Evolutionary conservation across 805 yeast species (phyloP).

Genomic region (Saccharomyces kudriavzevii): DNA sequence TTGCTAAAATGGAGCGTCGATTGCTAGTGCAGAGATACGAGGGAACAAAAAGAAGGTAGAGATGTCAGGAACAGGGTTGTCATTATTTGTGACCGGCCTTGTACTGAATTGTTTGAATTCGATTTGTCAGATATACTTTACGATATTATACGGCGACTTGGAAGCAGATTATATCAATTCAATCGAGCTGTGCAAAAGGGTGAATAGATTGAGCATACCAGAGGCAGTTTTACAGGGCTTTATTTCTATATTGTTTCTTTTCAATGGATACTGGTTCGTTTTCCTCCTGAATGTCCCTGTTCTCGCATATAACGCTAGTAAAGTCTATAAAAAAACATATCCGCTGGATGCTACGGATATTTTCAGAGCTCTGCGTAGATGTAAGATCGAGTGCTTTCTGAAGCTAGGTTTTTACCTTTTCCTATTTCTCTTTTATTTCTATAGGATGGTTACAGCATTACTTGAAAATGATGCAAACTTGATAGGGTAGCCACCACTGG

Average conservation of each 20-base stretch:
- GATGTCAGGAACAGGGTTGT: slow-evolving; percentile 11
- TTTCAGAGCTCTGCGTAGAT: slow-evolving; percentile 85
- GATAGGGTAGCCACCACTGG: neutral
- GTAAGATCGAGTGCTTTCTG: slow-evolving; percentile 84
- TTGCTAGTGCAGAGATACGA: neutral
- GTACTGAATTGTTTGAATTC: slow-evolving; percentile 78
- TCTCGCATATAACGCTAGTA: slow-evolving; percentile 74
- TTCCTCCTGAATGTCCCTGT: slow-evolving; percentile 78
- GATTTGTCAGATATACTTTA: slow-evolving; percentile 88
- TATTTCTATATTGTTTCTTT: slow-evolving; percentile 58
- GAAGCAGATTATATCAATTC: slow-evolving; percentile 97
- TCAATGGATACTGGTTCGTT: slow-evolving; percentile 89
- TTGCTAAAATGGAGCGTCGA: neutral
- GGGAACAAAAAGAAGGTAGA: neutral
- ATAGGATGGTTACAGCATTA: slow-evolving; percentile 87
- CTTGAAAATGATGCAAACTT: slow-evolving; percentile 36
- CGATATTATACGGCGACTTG: slow-evolving; percentile 89
- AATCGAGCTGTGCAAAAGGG: slow-evolving; percentile 86
- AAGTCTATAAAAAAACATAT: slow-evolving; percentile 71
- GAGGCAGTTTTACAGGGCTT: slow-evolving; percentile 80
- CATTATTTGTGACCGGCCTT: slow-evolving; percentile 61
- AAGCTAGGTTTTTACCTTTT: slow-evolving; percentile 86
- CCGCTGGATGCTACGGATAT: slow-evolving; percentile 94
- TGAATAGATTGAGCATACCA: slow-evolving; percentile 82
- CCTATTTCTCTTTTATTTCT: slow-evolving; percentile 91